phyloP scores from a whole-genome alignment of 1,284 basidiomycete genomes.

The Paramarasmius palmivorus region DNA sequence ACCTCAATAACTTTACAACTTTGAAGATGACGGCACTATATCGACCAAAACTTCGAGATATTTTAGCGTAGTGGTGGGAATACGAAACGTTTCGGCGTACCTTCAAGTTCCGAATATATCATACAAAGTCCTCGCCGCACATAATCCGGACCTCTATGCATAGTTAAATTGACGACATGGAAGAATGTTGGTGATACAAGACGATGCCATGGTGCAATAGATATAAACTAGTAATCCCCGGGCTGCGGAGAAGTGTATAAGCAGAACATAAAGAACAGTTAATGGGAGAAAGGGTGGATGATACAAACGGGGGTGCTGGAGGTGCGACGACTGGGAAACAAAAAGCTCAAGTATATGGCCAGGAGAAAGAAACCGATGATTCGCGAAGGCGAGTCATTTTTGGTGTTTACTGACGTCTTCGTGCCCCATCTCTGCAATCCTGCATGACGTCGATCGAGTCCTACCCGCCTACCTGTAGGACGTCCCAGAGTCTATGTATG shows the following conservation, averaged over 20 bases:
- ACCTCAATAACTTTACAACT: no score
- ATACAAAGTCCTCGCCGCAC: neutral
- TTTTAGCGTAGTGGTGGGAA: no score
- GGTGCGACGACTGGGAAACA: neutral
- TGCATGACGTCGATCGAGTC: no score
- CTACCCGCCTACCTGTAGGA: no score
- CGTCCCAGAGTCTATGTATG: neutral
- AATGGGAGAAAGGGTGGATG: neutral
- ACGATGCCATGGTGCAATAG: constrained; percentile 7
- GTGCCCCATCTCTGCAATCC: no score
- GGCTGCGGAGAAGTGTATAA: constrained; percentile 4
- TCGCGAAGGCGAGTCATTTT: no score
- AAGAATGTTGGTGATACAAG: constrained; percentile 7
- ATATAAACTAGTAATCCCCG: constrained; percentile 2
- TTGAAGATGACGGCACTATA: no score
- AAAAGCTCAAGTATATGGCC: neutral
- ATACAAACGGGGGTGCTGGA: neutral
- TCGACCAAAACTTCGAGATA: no score
- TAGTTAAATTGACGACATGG: neutral
- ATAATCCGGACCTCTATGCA: constrained; percentile 4
- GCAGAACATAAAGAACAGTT: constrained; percentile 1
- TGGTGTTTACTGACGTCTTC: no score
- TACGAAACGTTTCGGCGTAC: no score
- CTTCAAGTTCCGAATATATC: no score
- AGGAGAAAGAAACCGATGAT: neutral